These are phyloP conservation scores for Yarrowia galli DNA, from an alignment of 1,139 yeast species.

Conservation along the genomic window DNA sequence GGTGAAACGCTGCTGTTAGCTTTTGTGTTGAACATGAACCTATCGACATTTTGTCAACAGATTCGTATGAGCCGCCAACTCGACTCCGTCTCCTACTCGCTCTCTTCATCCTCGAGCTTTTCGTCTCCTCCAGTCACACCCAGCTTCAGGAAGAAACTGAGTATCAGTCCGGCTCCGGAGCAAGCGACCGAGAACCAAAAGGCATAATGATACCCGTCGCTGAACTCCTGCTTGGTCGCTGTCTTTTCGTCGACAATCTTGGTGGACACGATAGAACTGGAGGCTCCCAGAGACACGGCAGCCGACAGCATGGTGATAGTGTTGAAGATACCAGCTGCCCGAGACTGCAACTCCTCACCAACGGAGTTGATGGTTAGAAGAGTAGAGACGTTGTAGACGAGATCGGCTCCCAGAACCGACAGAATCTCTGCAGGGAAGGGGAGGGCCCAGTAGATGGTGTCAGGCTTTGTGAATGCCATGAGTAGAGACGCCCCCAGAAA, in stretches of 20 bases:
- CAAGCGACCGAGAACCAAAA: slow-evolving; percentile 55
- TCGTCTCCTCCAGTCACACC: slow-evolving; percentile 49
- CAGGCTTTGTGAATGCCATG: slow-evolving; percentile 53
- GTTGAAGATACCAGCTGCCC: slow-evolving; percentile 58
- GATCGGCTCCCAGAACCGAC: slow-evolving; percentile 57
- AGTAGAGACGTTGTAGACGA: slow-evolving; percentile 56
- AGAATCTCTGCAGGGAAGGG: slow-evolving; percentile 55
- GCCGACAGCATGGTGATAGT: slow-evolving; percentile 54
- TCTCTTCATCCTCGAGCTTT: slow-evolving; percentile 18
- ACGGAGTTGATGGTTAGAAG: slow-evolving; percentile 55
- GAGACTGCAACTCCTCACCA: slow-evolving; percentile 51
- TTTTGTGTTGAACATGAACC: background rate
- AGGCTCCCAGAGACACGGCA: slow-evolving; percentile 55
- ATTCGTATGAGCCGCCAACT: no score
- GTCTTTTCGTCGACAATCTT: slow-evolving; percentile 5
- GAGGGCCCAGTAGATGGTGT: slow-evolving; percentile 54
- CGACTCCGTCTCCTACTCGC: slow-evolving; percentile 12
- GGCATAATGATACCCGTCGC: slow-evolving; percentile 53
- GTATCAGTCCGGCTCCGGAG: slow-evolving; percentile 49
- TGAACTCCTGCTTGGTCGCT: slow-evolving; percentile 47
- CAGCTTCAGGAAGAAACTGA: slow-evolving; percentile 51
- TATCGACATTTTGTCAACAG: no score
- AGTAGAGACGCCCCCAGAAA: slow-evolving; percentile 52
- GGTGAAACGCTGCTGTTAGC: background rate
- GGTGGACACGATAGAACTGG: slow-evolving; percentile 51